Evolutionary conservation across 2,329 filamentous ascomycete species (phyloP), one percentile per base, ranked within the genome.

Genomic region (Trichoderma atroviride): DNA sequence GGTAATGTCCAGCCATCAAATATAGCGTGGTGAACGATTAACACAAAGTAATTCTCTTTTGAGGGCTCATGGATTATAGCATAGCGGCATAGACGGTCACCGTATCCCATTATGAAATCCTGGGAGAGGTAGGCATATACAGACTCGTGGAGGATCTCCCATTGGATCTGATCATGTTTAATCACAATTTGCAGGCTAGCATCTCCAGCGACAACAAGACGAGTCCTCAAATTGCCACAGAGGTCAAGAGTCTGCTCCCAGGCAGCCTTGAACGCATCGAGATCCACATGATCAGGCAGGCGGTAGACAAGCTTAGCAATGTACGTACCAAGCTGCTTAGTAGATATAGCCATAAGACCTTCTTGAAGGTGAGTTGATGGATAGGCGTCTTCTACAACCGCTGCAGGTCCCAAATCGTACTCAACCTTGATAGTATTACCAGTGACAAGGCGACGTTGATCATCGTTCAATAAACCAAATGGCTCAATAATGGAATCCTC

Each of bases 361-460:
- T 80, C 79, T 58, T 83, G 81, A 3, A 82, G 74, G 4, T 77
- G 74, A 3, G 79, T 78, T 71, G 79, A 80, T 1, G 80, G 81
- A 56, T 79, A 82, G 3, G 55, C 58, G 14, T 71, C 68, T 47
- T 70, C 61, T 76, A 72, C 43, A 10, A 47, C 13, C 5, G 52
- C 40, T 35, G 47, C 31, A 29, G 7, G 2, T 7, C 40, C 22
- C 7, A 69, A 7, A 14, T 24, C 2, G 24, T 35, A 60, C 14
- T 59, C 13, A 3, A 13, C 7, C 16, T 5, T 59, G 4, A 27
- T 3, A 13, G 6, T 33, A 4, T 33, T 37, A 2, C 22, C 5
- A 1, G 37, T 40, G 14, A 56, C 43, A 13, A 40, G 14, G 4
- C n/a, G 5, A 2, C 31, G 1, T 2, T 52, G 37, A 1, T 52